Evolutionary conservation across 768 basidiomycete genomes (phyloP), one percentile per base, ranked within the genome.

Genomic region (Tricholoma terreum): DNA sequence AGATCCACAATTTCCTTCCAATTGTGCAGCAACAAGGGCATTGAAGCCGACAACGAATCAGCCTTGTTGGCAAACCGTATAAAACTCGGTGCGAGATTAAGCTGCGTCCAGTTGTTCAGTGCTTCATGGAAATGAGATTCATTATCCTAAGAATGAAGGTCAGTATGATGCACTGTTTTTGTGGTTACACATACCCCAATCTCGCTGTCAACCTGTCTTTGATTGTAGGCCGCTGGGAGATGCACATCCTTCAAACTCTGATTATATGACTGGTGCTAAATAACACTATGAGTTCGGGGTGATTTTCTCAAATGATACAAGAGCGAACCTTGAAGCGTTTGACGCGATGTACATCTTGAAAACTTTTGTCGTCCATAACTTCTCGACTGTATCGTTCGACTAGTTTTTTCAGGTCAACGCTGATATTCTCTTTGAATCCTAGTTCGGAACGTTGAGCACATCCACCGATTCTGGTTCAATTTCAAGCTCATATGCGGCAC

Each of bases 21-120:
- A 69, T 93, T 86, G 63, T 91, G 89, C 7, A 95, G 75, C 12
- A 95, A 80, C 27, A 93, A 74, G 1, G 92, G 87, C 81, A 94
- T 84, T 4, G 89, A 92, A 2, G 83, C 79, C 5, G 88, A 84
- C 36, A 92, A 73, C 0, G 78, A 69, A 40, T 85, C 80, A 0
- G 79, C 84, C 59, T 80, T 79, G 56, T 80, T 77, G 2, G 86
- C 84, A 65, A 92, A 94, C 27, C 76, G 71, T 54, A 92, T 70
- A 69, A 94, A 94, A 1, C 84, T 77, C 0, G 89, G 82, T 2
- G 90, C 79, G 19, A 95, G 81, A 69, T 90, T 93, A 58, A 94
- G 80, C 63, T 94, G 87, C 61, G 81, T 75, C 86, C 89, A 91
- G 65, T 90, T 84, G 24, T 83, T 77, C 31, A 95, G 75, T 2